phyloP scores from a whole-genome alignment of 2,329 filamentous ascomycete species.

The Fusarium chlamydosporum region DNA sequence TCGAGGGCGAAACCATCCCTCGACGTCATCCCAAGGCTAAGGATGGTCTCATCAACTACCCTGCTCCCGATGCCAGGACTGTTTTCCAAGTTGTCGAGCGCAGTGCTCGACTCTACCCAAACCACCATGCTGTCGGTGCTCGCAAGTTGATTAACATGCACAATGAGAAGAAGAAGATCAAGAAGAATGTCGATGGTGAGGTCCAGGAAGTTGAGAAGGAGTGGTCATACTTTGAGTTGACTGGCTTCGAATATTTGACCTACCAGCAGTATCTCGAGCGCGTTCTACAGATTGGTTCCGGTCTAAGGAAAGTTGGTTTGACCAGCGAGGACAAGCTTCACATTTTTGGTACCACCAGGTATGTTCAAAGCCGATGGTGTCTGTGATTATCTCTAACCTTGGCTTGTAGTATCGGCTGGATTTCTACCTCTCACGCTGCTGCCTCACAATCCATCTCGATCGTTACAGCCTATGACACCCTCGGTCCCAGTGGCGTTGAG shows the following conservation, averaged over 20 bases:
- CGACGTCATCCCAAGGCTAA: slow-evolving; percentile 80
- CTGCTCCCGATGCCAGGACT: slow-evolving; percentile 78
- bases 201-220: slow-evolving; percentile 87
- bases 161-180: slow-evolving; percentile 87
- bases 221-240: slow-evolving; percentile 91
- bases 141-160: slow-evolving; percentile 83
- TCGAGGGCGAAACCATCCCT: slow-evolving; percentile 86
- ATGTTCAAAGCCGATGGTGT: slow-evolving; percentile 46
- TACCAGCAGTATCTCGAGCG: slow-evolving; percentile 84
- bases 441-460: slow-evolving; percentile 90
- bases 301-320: slow-evolving; percentile 81
- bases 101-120: slow-evolving; percentile 73
- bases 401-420: slow-evolving; percentile 78
- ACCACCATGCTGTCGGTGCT: slow-evolving; percentile 76
- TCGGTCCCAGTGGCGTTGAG: slow-evolving; percentile 85
- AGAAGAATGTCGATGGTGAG: slow-evolving; percentile 88
- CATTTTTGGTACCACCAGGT: slow-evolving; percentile 88
- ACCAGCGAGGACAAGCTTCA: slow-evolving; percentile 77
- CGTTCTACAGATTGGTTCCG: slow-evolving; percentile 77
- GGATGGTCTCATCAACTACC: slow-evolving; percentile 75
- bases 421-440: slow-evolving; percentile 82
- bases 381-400: neutral
- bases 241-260: slow-evolving; percentile 80
- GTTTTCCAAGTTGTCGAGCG: slow-evolving; percentile 83
- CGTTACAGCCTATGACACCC: slow-evolving; percentile 94